phyloP scores from a whole-genome alignment of 495 filamentous ascomycete genomes.

The Pseudotulostoma volvatum region DNA sequence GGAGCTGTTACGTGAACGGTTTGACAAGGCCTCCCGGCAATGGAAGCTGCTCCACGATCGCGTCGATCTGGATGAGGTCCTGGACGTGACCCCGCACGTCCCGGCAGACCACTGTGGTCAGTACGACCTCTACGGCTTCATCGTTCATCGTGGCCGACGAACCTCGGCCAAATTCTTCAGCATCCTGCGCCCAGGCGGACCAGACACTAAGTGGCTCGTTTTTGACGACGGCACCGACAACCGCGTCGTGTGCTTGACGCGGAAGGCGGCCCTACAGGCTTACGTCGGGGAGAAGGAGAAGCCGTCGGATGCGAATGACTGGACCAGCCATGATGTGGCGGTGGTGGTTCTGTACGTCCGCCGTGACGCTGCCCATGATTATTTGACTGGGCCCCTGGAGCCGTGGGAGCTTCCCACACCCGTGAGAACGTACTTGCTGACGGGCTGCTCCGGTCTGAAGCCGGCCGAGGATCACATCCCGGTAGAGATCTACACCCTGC shows the following conservation, averaged over 20 bases:
- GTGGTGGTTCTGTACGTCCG: slow-evolving; percentile 42
- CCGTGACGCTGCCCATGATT: slow-evolving; percentile 29
- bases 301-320: slow-evolving; percentile 20
- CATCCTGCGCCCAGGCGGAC: slow-evolving; percentile 41
- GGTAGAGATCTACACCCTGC: slow-evolving; percentile 26
- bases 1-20: slow-evolving; percentile 41
- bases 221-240: slow-evolving; percentile 40
- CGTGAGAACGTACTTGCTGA: slow-evolving; percentile 25
- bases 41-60: slow-evolving; percentile 44
- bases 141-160: slow-evolving; percentile 45
- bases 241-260: slow-evolving; percentile 40
- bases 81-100: slow-evolving; percentile 27
- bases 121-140: slow-evolving; percentile 45
- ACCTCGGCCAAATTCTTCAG: slow-evolving; percentile 45
- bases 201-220: slow-evolving; percentile 40
- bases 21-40: slow-evolving; percentile 32
- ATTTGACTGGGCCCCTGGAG: slow-evolving; percentile 26
- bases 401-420: slow-evolving; percentile 23
- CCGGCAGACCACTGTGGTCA: slow-evolving; percentile 19
- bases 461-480: slow-evolving; percentile 12
- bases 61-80: slow-evolving; percentile 36
- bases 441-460: slow-evolving; percentile 10
- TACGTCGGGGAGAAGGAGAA: slow-evolving; percentile 33
- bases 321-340: slow-evolving; percentile 37
- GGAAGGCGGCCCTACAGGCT: slow-evolving; percentile 36